Percentiles rank a stretch among this genome's conserved stretches.
Evolutionary conservation across 352 stramenopile genomes (phyloP).

Genomic region (Globisporangium camurandrum): DNA sequence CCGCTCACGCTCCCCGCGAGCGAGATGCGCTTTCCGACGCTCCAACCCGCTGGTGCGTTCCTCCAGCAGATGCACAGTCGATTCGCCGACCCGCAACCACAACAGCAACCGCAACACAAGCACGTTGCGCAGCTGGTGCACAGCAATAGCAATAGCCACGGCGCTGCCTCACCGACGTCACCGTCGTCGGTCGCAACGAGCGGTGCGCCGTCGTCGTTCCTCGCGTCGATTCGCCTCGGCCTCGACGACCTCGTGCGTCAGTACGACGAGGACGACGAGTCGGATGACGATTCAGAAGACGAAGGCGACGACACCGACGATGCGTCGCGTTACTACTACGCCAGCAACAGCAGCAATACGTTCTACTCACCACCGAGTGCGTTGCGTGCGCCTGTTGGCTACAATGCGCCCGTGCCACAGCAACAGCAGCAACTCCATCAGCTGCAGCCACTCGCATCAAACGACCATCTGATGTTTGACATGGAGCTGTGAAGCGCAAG

Average conservation of each 20-base stretch:
- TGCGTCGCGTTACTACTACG: conserved; percentile 12
- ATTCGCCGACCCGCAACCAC: neutral
- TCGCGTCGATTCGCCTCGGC: conserved; percentile 13
- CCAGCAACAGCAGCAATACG: conserved; percentile 9
- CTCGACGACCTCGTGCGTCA: conserved; percentile 13
- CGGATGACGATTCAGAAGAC: conserved; percentile 9
- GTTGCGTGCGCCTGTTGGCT: neutral
- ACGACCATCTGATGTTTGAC: conserved; percentile 17
- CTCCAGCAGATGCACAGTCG: conserved; percentile 11
- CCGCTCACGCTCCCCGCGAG: conserved; percentile 7
- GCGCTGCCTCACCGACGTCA: conserved; percentile 6
- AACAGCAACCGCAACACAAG: conserved; percentile 1
- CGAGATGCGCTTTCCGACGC: conserved; percentile 8
- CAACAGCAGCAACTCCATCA: neutral
- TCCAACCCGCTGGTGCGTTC: conserved; percentile 14
- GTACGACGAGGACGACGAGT: conserved; percentile 4
- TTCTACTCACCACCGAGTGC: conserved; percentile 14
- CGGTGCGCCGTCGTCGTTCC: conserved; percentile 13
- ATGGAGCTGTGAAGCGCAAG: conserved; percentile 16
- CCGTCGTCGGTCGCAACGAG: conserved; percentile 9
- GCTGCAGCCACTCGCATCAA: neutral
- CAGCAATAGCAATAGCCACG: neutral
- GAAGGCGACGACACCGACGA: conserved; percentile 8
- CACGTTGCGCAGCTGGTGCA: neutral
- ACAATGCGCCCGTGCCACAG: neutral